Evolutionary conservation across 805 yeast species (phyloP), one percentile per base, ranked within the genome.

Genomic region (Candida germanica): DNA sequence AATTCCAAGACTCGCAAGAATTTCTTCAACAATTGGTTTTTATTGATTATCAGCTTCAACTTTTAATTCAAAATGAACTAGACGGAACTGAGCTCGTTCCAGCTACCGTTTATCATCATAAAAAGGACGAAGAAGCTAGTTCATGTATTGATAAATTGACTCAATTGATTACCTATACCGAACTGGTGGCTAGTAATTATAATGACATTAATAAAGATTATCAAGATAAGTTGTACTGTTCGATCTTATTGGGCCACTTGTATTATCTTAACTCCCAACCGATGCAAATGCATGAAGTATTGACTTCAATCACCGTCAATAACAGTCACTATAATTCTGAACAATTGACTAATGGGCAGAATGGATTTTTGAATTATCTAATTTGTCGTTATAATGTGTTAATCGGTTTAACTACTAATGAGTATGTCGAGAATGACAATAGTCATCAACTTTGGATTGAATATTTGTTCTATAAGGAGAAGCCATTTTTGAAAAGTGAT

Each of bases 11-110:
- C 14, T 55, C 64, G 7, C 58, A 54, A 25, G 57, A 54, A 26
- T 56, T 53, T 29, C 51, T 67, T 40, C 55, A 57, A 34, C 69
- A 58, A 37, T 43, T 64, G 17, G 46, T 59, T 6, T 65, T 56
- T 33, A 46, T 64, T 23, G 73, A 67, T 42, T 59, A 61, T 47
- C 64, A 64, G 45, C 50, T 65, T 29, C 69, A 61, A 35, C 36
- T 54, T 5, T 42, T 58, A 5, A 48, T 65, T 24, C 56, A 53
- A 33, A 52, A 54, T 25, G 61, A 59, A 36, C 54, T 54, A 29
- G 45, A 44, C 12, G 59, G 60, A 6, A 43, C 45, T 11, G 59
- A 51, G 31, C 44, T 55, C 18, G 39, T 40, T n/a, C 54, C 46
- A 5, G 46, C 22, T 28, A 36, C 29, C 37, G 31, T 26, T 12